phyloP scores from a whole-genome alignment of 2,329 filamentous ascomycete genomes.

The Cladosporium halotolerans region DNA sequence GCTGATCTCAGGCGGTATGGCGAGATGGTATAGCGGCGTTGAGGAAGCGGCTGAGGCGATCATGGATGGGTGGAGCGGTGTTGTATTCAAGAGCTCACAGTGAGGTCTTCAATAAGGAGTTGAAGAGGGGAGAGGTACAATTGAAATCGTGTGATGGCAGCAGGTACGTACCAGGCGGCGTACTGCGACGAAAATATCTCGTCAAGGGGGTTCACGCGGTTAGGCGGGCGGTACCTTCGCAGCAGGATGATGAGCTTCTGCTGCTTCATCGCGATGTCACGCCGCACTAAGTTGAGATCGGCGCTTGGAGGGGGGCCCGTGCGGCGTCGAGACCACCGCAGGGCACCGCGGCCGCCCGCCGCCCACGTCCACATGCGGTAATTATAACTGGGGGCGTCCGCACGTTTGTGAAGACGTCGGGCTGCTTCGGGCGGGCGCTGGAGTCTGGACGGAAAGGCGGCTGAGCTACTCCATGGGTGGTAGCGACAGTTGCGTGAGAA shows the following conservation, averaged over 20 bases:
- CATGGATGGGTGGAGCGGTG: no score
- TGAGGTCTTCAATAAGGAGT: no score
- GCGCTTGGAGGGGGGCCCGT: background rate
- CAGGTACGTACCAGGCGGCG: no score
- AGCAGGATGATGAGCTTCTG: background rate
- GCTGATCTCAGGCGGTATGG: background rate
- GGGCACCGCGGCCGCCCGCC: background rate
- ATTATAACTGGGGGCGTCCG: background rate
- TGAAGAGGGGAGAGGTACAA: no score
- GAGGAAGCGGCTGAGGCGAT: background rate
- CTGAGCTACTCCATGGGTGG: no score
- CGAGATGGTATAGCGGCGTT: background rate
- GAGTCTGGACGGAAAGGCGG: background rate
- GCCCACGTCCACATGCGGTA: background rate
- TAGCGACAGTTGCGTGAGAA: no score
- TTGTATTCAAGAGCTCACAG: no score
- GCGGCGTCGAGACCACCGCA: background rate
- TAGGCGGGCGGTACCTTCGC: no score
- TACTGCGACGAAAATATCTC: background rate
- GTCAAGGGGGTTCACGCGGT: background rate
- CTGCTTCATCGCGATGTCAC: conserved; percentile 6
- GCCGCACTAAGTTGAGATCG: conserved; percentile 2
- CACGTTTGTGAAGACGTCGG: background rate
- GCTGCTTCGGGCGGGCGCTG: background rate
- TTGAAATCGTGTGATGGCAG: no score